phyloP scores from a whole-genome alignment of 345 rosid genomes.

The Stellera chamaejasme region DNA sequence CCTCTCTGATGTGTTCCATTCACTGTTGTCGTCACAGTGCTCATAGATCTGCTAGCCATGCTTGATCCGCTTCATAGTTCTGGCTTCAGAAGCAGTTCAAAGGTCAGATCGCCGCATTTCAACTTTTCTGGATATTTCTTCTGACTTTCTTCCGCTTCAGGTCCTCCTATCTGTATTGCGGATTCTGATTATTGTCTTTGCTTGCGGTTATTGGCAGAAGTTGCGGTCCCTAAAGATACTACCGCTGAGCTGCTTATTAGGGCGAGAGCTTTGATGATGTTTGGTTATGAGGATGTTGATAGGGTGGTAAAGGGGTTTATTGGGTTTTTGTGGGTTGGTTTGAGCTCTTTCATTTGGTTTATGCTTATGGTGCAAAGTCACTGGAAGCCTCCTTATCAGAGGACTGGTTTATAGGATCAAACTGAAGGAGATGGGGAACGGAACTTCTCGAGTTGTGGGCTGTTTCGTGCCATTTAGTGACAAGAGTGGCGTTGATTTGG shows the following conservation, averaged over 20 bases:
- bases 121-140: conserved; percentile 8
- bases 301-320: conserved; percentile 51
- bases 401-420: conserved; percentile 28
- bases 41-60: conserved; percentile 58
- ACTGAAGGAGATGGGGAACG: conserved; percentile 66
- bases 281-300: conserved; percentile 28
- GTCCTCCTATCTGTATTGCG: background rate
- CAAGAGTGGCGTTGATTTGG: conserved; percentile 74
- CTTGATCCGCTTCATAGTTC: conserved; percentile 51
- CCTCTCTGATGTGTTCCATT: conserved; percentile 62
- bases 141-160: background rate
- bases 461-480: conserved; percentile 80
- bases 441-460: conserved; percentile 93
- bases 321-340: conserved; percentile 37
- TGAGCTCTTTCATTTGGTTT: conserved; percentile 33
- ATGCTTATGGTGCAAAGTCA: conserved; percentile 47
- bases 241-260: conserved; percentile 5
- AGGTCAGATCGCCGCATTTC: conserved; percentile 71
- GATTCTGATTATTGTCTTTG: background rate
- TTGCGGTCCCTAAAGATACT: conserved; percentile 13
- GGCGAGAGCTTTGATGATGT: conserved; percentile 47
- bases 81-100: conserved; percentile 22
- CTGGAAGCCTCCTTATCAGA: conserved; percentile 32
- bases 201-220: conserved; percentile 1
- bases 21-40: conserved; percentile 31